Evolutionary conservation across 176 grass and related monocot species (phyloP), one percentile per base, ranked within the genome.

Genomic region (Areca catechu): DNA sequence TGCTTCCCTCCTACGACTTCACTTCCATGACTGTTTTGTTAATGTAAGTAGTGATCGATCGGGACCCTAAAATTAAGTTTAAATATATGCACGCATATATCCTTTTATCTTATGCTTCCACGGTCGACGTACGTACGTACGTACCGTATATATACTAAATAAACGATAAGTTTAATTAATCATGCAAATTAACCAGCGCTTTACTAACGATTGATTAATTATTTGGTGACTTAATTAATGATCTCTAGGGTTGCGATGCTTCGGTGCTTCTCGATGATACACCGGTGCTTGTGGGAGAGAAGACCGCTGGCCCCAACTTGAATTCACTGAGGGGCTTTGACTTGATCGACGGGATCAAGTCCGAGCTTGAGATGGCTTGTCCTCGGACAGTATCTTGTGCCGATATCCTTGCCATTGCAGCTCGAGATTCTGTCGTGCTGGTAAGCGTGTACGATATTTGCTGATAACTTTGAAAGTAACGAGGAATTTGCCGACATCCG

Each of bases 241-340:
- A 43, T 43, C 0, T 29, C 43, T 1, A 95, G 90, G 90, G 90
- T 2, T 95, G 90, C 58, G 90, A 95, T 56, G 90, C 76, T 49
- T 95, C 90, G 4, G 82, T 95, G 24, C 85, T 95, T 15, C 70
- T 95, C 20, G 90, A 95, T 53, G 89, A 95, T 70, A 80, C 62
- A 37, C 50, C 81, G 0, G 61, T 65, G 18, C 68, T 95, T 50
- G 1, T 64, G 28, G 90, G 90, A 7, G 90, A 95, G 82, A 95
- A 95, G 82, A 86, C 82, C 0, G 85, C 90, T 0, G 79, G 56
- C 5, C 90, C 90, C 0, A 95, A 95, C 54, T 57, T 72, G 5
- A 86, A 95, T 67, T 95, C 90, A 4, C 56, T 95, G 15, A 77
- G 85, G 58, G 90, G 90, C 0, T 95, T 89, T 61, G 85, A 95